Base-by-base conservation (phyloP, 139 green algal genomes). In the Trebouxia sp. region DNA sequence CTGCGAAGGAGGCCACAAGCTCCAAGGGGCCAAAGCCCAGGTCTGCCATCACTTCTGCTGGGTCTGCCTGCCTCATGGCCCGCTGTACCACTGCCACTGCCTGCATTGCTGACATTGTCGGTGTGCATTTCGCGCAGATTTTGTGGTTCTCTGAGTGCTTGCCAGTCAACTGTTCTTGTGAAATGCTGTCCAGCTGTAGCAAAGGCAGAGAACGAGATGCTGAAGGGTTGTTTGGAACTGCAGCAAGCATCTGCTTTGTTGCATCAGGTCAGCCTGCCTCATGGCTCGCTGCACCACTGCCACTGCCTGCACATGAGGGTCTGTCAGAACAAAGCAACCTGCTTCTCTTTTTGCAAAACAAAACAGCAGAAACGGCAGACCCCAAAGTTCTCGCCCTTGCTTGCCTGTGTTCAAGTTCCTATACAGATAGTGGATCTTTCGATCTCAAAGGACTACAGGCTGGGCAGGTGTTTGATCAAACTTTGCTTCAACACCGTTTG, bases 51-150 rank as follows among this genome's bases (percentile, higher is more conserved):
- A 90, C 58, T 0, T 78, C 83, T 1, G 83, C 83, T 0, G 94
- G 92, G 26, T 89, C 65, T 42, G 85, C 42, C 20, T 72, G 76
- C 22, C 88, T 75, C 50, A 95, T 91, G 11, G 88, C 83, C 0
- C 94, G 87, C 88, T 98, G 94, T 74, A 97, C 94, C 28, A 98
- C 91, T 10, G 93, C 90, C 32, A 98, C 87, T 0, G 76, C 85
- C 83, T 91, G 86, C 69, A 80, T n/a, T n/a, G n/a, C n/a, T n/a
- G n/a, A n/a, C n/a, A n/a, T n/a, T n/a, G n/a, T 41, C 38, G 56
- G 38, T 20, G n/a, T 20, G 7, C 45, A n/a, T n/a, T n/a, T n/a
- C n/a, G 45, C 30, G 10, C 58, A 26, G 10, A 70, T 70, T 28
- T 28, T 70, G 58, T 28, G 15, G 26, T 35, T 10, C 26, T 10